phyloP scores from a whole-genome alignment of 805 yeast genomes.

The Spathaspora boniae region DNA sequence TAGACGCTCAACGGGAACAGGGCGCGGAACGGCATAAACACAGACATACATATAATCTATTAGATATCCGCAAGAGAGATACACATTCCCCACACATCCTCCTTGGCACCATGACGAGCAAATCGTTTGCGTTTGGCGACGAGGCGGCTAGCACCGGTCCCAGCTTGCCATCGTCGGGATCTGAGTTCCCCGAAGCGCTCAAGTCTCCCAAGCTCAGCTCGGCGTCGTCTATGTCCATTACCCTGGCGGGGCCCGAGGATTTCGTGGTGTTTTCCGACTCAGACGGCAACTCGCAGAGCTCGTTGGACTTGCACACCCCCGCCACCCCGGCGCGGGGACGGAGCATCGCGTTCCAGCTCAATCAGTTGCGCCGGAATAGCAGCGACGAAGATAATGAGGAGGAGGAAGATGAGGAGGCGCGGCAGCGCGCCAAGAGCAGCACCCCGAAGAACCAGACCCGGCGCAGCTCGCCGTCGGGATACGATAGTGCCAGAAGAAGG shows the following conservation, averaged over 20 bases:
- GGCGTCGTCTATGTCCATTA: slow-evolving; percentile 6
- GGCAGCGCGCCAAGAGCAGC: no score
- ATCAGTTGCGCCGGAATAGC: slow-evolving; percentile 4
- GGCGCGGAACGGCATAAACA: no score
- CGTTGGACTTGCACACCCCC: slow-evolving; percentile 17
- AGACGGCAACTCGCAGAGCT: slow-evolving; percentile 27
- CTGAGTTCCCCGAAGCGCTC: slow-evolving; percentile 1
- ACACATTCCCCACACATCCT: no score
- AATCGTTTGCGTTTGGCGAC: no score
- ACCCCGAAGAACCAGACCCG: no score
- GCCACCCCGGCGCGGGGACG: slow-evolving; percentile 3
- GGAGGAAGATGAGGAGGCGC: slow-evolving; percentile 8
- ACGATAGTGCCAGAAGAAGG: no score
- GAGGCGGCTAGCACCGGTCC: background rate
- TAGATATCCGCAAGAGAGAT: no score
- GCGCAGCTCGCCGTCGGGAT: no score
- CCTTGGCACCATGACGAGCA: no score
- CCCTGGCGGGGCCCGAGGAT: slow-evolving; percentile 19
- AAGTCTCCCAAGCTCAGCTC: slow-evolving; percentile 6
- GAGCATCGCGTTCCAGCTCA: slow-evolving; percentile 6
- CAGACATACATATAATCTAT: no score
- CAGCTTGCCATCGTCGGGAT: no score
- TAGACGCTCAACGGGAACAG: no score
- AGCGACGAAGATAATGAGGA: slow-evolving; percentile 1
- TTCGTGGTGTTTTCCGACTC: slow-evolving; percentile 34